Evolutionary conservation across 1,284 basidiomycete genomes (phyloP), one percentile per base, ranked within the genome.

Genomic region (Trametes hirsuta): DNA sequence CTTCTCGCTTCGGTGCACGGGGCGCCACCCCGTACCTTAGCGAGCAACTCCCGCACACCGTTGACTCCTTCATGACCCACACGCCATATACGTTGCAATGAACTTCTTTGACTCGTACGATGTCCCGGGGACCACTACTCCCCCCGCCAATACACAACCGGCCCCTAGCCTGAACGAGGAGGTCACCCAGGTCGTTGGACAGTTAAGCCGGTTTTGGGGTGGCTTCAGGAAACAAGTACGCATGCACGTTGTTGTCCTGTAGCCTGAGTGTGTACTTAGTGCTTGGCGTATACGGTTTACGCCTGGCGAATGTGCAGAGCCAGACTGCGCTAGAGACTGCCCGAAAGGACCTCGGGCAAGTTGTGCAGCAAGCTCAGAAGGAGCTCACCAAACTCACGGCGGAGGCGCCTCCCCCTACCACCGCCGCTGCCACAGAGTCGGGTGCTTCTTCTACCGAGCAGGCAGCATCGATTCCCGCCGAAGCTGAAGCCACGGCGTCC

Each of bases 151-250:
- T 12, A 61, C 70, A 40, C 77, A 77, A 57, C 72, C 80, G 11
- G 83, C 86, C 63, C 88, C 84, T 49, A 85, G 82, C 57, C 77
- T 96, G 50, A 89, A 95, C 70, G 89, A 94, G 67, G 94, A 96
- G 74, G 92, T 97, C 8, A 83, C 82, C 3, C 90, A 96, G 71
- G 93, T 95, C 22, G 85, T 95, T 52, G 91, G 90, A 21, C 87
- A 91, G 68, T 77, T 95, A n/a, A 89, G 87, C 40, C 81, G 85
- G 57, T 89, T 94, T 72, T 97, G 94, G 94, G 93, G 94, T 48
- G 90, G 91, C 15, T 90, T 95, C 70, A 85, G 87, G 77, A 91
- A 90, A 74, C 92, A 94, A 86, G 94, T 89, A 67, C 68, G 87
- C 68, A 56, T 11, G 53, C 47, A 53, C 56, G 39, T 35, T 34